Base-by-base conservation (phyloP, 164 flowering plant species). In the Cinnamomum micranthum region DNA sequence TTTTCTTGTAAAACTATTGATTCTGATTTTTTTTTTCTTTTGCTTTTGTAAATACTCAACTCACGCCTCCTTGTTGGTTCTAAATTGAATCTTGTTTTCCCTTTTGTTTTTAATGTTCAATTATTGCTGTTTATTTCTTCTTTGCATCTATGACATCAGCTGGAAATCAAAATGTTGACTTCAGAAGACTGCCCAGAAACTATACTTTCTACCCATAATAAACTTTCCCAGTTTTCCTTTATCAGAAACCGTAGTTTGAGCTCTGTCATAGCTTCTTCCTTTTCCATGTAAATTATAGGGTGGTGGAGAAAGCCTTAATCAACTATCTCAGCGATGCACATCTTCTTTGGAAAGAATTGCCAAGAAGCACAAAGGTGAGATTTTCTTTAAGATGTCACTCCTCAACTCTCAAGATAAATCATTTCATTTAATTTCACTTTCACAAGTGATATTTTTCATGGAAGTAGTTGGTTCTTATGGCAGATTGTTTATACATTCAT, bases 321-420 rank as follows among this genome's bases (percentile, higher is more conserved):
- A 75, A 50, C 73, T 75, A 13, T 70, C 62, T 64, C 24, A 47
- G 31, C 77, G 77, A 62, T 33, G 41, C 28, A 75, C 77, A 41
- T 58, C 77, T 62, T 60, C 59, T 47, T 50, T 75, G 69, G 73
- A 75, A 75, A 70, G 80, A 74, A 92, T 92, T 71, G 93, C 85
- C 28, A 69, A 68, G 62, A 89, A 89, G 81, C 97, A 95, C 80
- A 80, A 52, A 90, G 98, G 98, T 95, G 50, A 9, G 65, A 2
- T 68, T 25, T 50, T 67, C 60, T 66, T 67, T 73, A 25, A n/a
- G 19, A 5, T 67, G 69, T 17, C 1, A 31, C 19, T 17, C 31
- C 28, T 31, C 35, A 33, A 31, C 28, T 67, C 27, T 64, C 6
- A 64, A 11, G 31, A 64, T 20, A 19, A 17, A 19, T 33, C 20